Conservation (phyloP, 1,284 basidiomycete genomes). For the Tranzscheliella williamsii region DNA sequence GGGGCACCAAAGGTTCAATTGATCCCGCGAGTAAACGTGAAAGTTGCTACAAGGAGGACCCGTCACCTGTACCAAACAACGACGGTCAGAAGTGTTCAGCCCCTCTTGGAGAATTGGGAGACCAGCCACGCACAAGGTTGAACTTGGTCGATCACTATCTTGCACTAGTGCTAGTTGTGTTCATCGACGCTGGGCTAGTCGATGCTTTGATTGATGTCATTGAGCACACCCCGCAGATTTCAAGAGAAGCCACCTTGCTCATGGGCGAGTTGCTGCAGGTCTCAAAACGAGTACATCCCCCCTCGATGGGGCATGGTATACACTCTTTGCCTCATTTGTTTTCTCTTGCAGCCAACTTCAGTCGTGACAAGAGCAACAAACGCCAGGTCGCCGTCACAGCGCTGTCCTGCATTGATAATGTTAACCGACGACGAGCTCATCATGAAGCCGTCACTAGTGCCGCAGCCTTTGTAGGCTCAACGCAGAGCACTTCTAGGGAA, state of each 20-base stretch:
- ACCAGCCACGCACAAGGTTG: constrained; percentile 63
- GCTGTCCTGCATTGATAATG: constrained; percentile 83
- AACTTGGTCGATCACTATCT: constrained; percentile 93
- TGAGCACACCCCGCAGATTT: constrained; percentile 29
- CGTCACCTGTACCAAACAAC: constrained; percentile 8
- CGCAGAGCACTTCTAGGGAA: constrained; percentile 15
- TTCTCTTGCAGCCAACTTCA: constrained; percentile 75
- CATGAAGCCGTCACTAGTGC: constrained; percentile 30
- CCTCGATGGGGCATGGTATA: constrained; percentile 77
- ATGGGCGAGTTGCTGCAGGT: constrained; percentile 88
- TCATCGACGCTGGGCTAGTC: constrained; percentile 79
- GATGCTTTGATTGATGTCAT: constrained; percentile 53
- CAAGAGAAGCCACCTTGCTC: constrained; percentile 74
- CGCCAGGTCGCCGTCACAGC: constrained; percentile 82
- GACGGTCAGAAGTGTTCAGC: constrained; percentile 4
- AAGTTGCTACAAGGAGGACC: constrained; percentile 12
- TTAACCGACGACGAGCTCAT: constrained; percentile 67
- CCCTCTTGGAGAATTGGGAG: constrained; percentile 32
- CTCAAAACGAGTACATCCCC: constrained; percentile 83
- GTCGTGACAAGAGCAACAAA: constrained; percentile 56
- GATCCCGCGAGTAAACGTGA: constrained; percentile 39
- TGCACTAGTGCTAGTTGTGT: constrained; percentile 81
- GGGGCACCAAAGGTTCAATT: constrained; percentile 15
- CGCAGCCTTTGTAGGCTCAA: constrained; percentile 17
- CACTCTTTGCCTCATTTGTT: constrained; percentile 86